These are phyloP conservation scores for Cucurbita ficifolia DNA, from an alignment of 306 rosid species.

Conservation along the genomic window DNA sequence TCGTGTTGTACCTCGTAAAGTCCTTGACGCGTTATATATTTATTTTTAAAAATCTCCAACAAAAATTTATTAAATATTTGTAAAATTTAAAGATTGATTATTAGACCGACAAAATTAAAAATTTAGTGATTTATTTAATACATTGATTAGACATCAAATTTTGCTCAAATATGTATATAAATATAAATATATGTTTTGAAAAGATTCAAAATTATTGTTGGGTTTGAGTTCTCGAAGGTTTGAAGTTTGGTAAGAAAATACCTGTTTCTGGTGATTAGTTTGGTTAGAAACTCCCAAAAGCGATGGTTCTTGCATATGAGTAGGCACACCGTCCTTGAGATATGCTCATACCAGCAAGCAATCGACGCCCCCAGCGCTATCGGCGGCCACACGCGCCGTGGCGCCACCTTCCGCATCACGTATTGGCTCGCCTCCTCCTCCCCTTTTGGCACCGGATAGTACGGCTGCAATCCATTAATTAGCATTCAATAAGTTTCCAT, in stretches of 20 bases:
- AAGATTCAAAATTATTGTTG: background rate
- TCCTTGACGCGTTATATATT: no score
- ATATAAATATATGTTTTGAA: no score
- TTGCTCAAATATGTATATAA: no score
- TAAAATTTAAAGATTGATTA: no score
- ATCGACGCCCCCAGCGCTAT: slow-evolving; percentile 63
- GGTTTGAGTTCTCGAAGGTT: background rate
- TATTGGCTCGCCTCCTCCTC: slow-evolving; percentile 56
- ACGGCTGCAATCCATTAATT: slow-evolving; percentile 26
- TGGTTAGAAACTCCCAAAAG: slow-evolving; percentile 60
- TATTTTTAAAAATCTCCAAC: no score
- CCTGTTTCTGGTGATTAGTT: slow-evolving; percentile 77
- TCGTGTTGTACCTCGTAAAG: no score
- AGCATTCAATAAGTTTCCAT: background rate
- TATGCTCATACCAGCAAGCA: slow-evolving; percentile 92
- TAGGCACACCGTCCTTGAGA: slow-evolving; percentile 61
- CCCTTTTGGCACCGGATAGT: slow-evolving; percentile 56
- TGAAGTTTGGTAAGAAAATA: slow-evolving; percentile 10
- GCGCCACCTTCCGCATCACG: slow-evolving; percentile 74
- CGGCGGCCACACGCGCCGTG: slow-evolving; percentile 83
- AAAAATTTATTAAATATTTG: no score
- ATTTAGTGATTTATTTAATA: no score
- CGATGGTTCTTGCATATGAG: slow-evolving; percentile 89
- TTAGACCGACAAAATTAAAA: no score
- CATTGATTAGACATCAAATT: no score